phyloP scores from a whole-genome alignment of 768 basidiomycete species.

The Pleurotus tuoliensis region DNA sequence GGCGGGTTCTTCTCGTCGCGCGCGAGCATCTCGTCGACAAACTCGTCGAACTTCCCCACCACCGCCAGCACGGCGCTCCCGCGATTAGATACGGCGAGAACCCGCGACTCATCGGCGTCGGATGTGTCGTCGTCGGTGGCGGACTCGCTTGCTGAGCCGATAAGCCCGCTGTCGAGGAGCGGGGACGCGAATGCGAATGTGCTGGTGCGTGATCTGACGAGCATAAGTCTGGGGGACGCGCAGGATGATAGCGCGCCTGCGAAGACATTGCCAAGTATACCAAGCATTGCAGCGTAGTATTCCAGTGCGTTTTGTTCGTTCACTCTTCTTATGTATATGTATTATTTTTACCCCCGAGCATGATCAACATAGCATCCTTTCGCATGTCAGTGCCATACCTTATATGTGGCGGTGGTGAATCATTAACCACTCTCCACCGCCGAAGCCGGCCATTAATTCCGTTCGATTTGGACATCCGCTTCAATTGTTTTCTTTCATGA shows the following conservation, averaged over 20 bases:
- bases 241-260: not conserved
- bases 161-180: constrained; percentile 39
- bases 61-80: constrained; percentile 10
- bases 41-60: constrained; percentile 16
- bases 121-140: constrained; percentile 58
- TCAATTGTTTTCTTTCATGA: no score
- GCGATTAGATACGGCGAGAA: constrained; percentile 21
- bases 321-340: no score
- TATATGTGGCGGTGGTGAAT: no score
- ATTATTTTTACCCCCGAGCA: no score
- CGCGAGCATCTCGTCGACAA: constrained; percentile 46
- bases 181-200: constrained; percentile 29
- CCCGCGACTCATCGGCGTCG: constrained; percentile 43
- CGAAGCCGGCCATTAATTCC: no score
- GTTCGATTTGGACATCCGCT: no score
- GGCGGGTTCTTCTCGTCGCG: constrained; percentile 68
- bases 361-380: no score
- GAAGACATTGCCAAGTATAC: not conserved
- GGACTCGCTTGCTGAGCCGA: constrained; percentile 55
- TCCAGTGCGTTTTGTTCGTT: no score
- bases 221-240: constrained; percentile 24
- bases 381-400: no score
- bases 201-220: constrained; percentile 11
- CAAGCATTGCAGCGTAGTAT: no score
- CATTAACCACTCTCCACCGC: no score